Evolutionary conservation across 75 land plant genomes (phyloP), one percentile per base, ranked within the genome.

Genomic region (Adiantum capillusveneris): DNA sequence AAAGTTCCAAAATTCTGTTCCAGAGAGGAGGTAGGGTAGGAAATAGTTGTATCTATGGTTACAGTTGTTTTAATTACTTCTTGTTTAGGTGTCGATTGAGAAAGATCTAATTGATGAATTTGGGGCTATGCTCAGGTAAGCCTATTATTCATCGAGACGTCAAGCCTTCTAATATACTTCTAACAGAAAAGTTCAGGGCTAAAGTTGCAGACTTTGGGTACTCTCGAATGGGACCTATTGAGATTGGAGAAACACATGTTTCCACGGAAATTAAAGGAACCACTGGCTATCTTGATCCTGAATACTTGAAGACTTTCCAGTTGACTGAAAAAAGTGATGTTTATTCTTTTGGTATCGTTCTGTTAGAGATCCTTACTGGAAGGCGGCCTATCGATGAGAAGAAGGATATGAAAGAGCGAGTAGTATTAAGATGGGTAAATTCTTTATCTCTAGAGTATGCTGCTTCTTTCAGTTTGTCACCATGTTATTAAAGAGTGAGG

Each of bases 161-260:
- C 60, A 85, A 85, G 53, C 59, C 85, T 1, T 53, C 85, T n/a
- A 85, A 85, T 65, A 81, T 85, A 21, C 79, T 85, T 7, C 51
- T 85, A 25, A 85, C 85, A 11, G 82, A 85, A 13, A 75, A 65
- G 2, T 68, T 77, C 27, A 57, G 85, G 18, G 88, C 85, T 6
- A 85, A 81, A 74, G 85, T 85, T 22, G 73, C 85, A 49, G 88
- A 81, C 53, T 85, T 85, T 57, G 88, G 88, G 14, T 81, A 81
- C 61, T 81, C 85, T n/a, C 57, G 85, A 27, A 14, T 71, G 1
- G 70, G 66, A 1, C 37, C 75, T 31, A 69, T 71, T 11, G 79
- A 81, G 52, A 42, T 53, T n/a, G 71, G 53, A 13, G 81, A 65
- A 13, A 85, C 82, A 12, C 81, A 85, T 51, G 71, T 85, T 12